A percentile compares a stretch with the other conserved stretches of the same genome.
Conservation (phyloP, 768 basidiomycete species). For the Phallus indusiatus region DNA sequence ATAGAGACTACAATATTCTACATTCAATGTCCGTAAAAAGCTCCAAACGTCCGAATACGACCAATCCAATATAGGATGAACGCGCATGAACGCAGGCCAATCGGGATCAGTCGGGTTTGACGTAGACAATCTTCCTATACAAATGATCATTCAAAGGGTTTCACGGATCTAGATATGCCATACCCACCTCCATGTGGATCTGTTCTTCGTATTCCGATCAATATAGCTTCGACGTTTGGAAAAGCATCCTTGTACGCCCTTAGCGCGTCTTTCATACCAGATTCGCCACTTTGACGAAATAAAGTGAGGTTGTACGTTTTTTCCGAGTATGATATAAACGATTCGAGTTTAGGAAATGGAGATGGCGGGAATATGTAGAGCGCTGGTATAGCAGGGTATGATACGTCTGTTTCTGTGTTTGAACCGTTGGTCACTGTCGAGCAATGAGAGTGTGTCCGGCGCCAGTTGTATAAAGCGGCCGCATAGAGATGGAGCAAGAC, state of each 20-base stretch:
- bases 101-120: slow-evolving; percentile 75
- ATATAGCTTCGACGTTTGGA: slow-evolving; percentile 64
- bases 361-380: slow-evolving; percentile 88
- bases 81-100: slow-evolving; percentile 85
- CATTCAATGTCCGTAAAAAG: slow-evolving; percentile 61
- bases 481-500: slow-evolving; percentile 88
- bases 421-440: neutral
- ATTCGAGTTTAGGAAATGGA: slow-evolving; percentile 76
- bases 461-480: slow-evolving; percentile 49
- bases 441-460: neutral
- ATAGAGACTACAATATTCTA: slow-evolving; percentile 86
- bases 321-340: slow-evolving; percentile 63
- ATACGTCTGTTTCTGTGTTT: neutral
- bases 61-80: slow-evolving; percentile 98
- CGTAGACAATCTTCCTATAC: slow-evolving; percentile 56
- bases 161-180: neutral
- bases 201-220: slow-evolving; percentile 80
- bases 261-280: slow-evolving; percentile 74
- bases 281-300: slow-evolving; percentile 41
- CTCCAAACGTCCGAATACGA: slow-evolving; percentile 82
- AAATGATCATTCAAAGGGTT: neutral
- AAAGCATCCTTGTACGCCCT: slow-evolving; percentile 58
- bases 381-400: slow-evolving; percentile 40
- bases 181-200: slow-evolving; percentile 91
- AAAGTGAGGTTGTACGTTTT: slow-evolving; percentile 67